Conservation (phyloP, 2,329 filamentous ascomycete species). For the Xylaria polymorpha region DNA sequence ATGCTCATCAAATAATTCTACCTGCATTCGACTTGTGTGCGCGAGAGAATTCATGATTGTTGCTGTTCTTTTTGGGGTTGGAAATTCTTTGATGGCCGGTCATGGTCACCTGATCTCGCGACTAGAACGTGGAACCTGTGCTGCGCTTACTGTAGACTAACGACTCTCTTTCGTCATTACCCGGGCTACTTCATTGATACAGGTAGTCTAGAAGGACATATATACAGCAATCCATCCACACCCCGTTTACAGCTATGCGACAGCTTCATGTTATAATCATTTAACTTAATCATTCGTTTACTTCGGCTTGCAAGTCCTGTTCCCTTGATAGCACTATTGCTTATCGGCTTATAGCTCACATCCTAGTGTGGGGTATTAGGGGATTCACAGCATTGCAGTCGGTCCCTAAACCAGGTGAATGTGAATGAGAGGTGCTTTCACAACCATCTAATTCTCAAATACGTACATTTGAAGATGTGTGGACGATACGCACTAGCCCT, state of each 20-base stretch:
- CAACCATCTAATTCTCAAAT: not conserved
- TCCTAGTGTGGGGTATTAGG: not conserved
- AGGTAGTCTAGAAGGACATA: not conserved
- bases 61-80: too few relatives aligned
- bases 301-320: not conserved
- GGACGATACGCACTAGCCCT: conserved; percentile 73
- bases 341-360: not conserved
- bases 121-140: conserved; percentile 33
- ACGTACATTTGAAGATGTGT: conserved; percentile 64
- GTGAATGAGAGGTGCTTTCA: not conserved
- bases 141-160: not conserved
- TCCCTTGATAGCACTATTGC: not conserved
- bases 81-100: not conserved
- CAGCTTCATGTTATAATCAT: not conserved
- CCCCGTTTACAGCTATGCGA: not conserved
- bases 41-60: not conserved
- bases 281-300: not conserved
- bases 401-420: not conserved
- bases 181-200: not conserved
- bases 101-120: conserved; percentile 46
- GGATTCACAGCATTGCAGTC: not conserved
- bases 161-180: conserved; percentile 41
- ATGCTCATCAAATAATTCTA: not conserved
- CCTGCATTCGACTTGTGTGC: not conserved
- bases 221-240: not conserved